These are phyloP conservation scores for Tricholoma furcatifolium DNA, from an alignment of 768 basidiomycete species.

Conservation along the genomic window DNA sequence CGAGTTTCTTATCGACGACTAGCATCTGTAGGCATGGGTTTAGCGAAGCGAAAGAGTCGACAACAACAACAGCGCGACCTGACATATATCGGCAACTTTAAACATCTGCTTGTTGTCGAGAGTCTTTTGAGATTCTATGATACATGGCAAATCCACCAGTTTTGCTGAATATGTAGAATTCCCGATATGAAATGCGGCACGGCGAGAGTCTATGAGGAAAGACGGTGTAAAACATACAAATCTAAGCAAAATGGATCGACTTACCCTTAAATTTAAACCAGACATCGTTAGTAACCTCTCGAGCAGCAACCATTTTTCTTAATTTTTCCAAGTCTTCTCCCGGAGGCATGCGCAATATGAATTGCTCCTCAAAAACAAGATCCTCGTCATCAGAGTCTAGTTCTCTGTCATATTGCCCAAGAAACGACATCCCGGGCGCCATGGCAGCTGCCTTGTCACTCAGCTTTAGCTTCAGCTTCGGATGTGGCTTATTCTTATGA, in stretches of 20 bases:
- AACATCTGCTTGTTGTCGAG: constrained; percentile 96
- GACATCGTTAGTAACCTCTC: constrained; percentile 79
- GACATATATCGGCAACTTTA: constrained; percentile 98
- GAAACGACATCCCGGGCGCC: constrained; percentile 83
- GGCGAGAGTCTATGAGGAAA: constrained; percentile 70
- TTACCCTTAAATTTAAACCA: constrained; percentile 99
- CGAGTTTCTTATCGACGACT: constrained; percentile 75
- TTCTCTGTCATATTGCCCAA: constrained; percentile 92
- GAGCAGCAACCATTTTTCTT: constrained; percentile 75
- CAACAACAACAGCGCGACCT: constrained; percentile 47
- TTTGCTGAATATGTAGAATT: constrained; percentile 83
- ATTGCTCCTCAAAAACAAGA: constrained; percentile 95
- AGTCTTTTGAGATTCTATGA: constrained; percentile 94
- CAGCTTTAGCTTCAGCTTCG: constrained; percentile 86
- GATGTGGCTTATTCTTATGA: constrained; percentile 49
- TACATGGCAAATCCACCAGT: constrained; percentile 92
- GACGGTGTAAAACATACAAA: constrained; percentile 2
- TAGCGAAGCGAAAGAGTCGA: constrained; percentile 6
- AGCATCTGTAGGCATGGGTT: constrained; percentile 67
- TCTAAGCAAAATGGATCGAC: constrained; percentile 5
- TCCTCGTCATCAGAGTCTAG: constrained; percentile 96
- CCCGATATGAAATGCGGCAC: constrained; percentile 87
- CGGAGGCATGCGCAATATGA: constrained; percentile 85
- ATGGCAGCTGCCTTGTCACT: constrained; percentile 80
- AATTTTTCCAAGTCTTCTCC: constrained; percentile 80